Base-by-base conservation (phyloP, 116 monocot species). In the Trichopus zeylanicus region DNA sequence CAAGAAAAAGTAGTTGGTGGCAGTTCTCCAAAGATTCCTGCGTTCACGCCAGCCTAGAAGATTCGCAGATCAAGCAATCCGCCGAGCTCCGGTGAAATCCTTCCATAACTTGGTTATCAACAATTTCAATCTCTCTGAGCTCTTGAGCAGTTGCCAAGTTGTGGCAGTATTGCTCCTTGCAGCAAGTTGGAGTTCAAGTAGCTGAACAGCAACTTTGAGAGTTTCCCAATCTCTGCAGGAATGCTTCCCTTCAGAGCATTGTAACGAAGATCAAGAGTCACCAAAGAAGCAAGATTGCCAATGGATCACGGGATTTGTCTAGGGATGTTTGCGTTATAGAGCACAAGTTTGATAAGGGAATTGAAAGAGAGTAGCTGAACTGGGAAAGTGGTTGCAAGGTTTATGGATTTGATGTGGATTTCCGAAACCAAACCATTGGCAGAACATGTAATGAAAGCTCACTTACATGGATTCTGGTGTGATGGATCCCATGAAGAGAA, bases 401-500 rank as follows among this genome's bases (percentile, higher is more conserved):
- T 46, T 59, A 73, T 54, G 29, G 60, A 59, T 30, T 27, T 65
- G 73, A 73, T 73, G 19, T 20, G 30, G 25, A 73, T 46, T 29
- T 60, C 73, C 46, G 73, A 66, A 22, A 73, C 73, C 3, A 31
- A 42, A 6, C 60, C 60, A 46, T 42, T 34, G 5, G 16, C 1
- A 27, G 65, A 57, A 34, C 73, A 73, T 4, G 58, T 46, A 53
- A 73, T 54, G 66, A 48, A 66, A 34, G 58, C 23, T 66, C 73
- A 73, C 15, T 29, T 65, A 42, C 66, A 73, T 29, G 73, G 66
- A 28, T 66, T 54, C 9, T 35, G 38, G 31, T 73, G 42, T 46
- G 29, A 21, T 53, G 46, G 67, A 48, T 73, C 26, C 73, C 73
- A 67, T 20, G 73, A 67, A 51, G 67, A 67, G 61, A 67, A 73